Evolutionary conservation across 176 grass and related monocot species (phyloP).

Genomic region (Eleusine indica): DNA sequence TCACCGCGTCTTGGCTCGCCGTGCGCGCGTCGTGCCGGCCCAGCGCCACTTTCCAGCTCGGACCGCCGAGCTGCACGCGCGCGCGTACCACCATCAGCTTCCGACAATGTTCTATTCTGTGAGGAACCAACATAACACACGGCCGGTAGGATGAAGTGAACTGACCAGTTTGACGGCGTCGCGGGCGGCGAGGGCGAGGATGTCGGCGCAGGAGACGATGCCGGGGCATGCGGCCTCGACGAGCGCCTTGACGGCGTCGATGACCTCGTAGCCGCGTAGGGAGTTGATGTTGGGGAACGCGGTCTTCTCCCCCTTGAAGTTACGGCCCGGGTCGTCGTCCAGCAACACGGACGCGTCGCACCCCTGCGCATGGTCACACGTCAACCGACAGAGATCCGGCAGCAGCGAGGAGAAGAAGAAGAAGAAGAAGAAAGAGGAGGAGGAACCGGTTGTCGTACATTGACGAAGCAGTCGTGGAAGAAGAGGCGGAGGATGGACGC

Average conservation of each 20-base stretch:
- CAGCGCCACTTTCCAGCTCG: constrained; percentile 67
- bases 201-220: constrained; percentile 84
- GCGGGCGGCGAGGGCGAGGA: constrained; percentile 65
- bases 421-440: constrained; percentile 40
- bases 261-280: constrained; percentile 63
- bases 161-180: constrained; percentile 61
- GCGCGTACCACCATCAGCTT: too few species aligned
- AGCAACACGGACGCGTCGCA: constrained; percentile 80
- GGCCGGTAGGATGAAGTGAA: too few species aligned
- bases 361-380: constrained; percentile 38
- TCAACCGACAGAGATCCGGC: too few species aligned
- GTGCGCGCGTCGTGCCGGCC: constrained; percentile 60
- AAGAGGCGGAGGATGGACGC: constrained; percentile 81
- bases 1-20: constrained; percentile 47
- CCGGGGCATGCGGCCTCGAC: constrained; percentile 66
- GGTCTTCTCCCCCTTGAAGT: constrained; percentile 75
- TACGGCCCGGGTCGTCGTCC: constrained; percentile 49
- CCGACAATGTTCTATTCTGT: too few species aligned
- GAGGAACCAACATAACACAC: too few species aligned
- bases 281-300: constrained; percentile 61
- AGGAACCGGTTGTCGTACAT: constrained; percentile 18
- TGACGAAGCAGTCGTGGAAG: constrained; percentile 83
- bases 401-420: too few species aligned
- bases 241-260: constrained; percentile 65
- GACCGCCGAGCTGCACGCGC: constrained; percentile 61